A percentile compares a stretch with the other conserved stretches of the same genome.
These are phyloP conservation scores for Stentor coeruleus DNA, from an alignment of 73 alveolate genomes.

Conservation along the genomic window DNA sequence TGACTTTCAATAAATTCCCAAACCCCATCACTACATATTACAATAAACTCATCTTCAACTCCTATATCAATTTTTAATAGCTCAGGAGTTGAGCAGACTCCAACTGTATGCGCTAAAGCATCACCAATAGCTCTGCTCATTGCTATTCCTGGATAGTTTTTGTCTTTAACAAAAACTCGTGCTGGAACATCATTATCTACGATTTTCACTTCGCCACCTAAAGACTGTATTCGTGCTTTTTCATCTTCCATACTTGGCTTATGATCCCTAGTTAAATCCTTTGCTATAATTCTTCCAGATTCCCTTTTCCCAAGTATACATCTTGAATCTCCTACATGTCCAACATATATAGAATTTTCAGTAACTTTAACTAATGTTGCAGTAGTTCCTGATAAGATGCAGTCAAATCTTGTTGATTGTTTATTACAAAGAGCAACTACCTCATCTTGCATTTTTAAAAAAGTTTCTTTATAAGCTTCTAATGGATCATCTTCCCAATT, in stretches of 20 bases:
- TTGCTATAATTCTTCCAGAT: conserved; percentile 21
- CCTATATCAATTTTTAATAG: conserved; percentile 49
- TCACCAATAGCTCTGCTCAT: conserved; percentile 88
- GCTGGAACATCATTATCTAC: conserved; percentile 57
- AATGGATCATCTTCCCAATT: conserved; percentile 20
- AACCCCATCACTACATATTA: conserved; percentile 44
- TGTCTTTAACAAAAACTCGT: conserved; percentile 61
- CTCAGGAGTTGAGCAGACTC: conserved; percentile 76
- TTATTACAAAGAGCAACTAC: background rate
- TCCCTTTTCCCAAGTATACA: conserved; percentile 6
- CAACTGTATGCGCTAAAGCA: conserved; percentile 66
- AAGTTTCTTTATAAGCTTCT: conserved; percentile 20
- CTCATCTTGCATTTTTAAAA: background rate
- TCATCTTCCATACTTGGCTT: conserved; percentile 85
- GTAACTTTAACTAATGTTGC: conserved; percentile 23
- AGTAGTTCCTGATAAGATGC: conserved; percentile 31
- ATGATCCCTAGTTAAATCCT: conserved; percentile 80
- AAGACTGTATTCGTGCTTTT: conserved; percentile 72
- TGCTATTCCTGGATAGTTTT: conserved; percentile 77
- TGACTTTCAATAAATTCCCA: conserved; percentile 6
- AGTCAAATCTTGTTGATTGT: conserved; percentile 8
- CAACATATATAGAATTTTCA: conserved; percentile 11
- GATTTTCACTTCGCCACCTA: conserved; percentile 75
- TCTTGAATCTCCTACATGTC: conserved; percentile 38
- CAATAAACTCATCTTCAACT: conserved; percentile 39